phyloP scores from a whole-genome alignment of 768 basidiomycete genomes.

The Russula vinacea region DNA sequence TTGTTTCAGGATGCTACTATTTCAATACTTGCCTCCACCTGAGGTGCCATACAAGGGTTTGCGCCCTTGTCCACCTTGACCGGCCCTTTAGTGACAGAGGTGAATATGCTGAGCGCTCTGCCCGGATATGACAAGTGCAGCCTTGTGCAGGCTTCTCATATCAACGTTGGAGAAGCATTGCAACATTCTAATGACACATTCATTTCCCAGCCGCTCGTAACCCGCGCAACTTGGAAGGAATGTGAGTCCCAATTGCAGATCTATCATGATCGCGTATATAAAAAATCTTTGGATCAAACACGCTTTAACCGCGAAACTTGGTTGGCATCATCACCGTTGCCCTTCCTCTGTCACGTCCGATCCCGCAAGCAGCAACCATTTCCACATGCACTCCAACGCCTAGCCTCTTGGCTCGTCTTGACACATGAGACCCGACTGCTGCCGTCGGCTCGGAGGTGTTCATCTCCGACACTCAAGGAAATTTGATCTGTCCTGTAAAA shows the following conservation, averaged over 20 bases:
- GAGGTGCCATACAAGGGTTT: not conserved
- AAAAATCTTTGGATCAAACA: not conserved
- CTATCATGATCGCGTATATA: not conserved
- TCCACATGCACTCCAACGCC: not conserved
- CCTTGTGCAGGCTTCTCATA: not conserved
- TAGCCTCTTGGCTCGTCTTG: not conserved
- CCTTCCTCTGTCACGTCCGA: not conserved
- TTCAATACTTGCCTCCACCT: not conserved
- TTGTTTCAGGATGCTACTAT: not conserved
- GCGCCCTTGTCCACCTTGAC: not conserved
- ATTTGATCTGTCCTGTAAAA: not conserved
- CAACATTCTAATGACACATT: not conserved
- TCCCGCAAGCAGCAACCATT: not conserved
- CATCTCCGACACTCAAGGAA: not conserved
- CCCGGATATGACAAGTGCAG: not conserved
- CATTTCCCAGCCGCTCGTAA: not conserved
- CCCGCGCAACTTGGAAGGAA: not conserved
- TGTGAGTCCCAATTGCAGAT: conserved; percentile 3
- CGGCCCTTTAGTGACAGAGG: too few species aligned
- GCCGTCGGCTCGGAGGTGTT: not conserved
- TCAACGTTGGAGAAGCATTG: not conserved
- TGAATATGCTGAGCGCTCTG: not conserved
- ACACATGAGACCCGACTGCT: not conserved
- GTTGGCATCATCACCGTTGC: not conserved
- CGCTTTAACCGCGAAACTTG: not conserved